These are phyloP conservation scores for Alisma plantagoaquatica DNA, from an alignment of 106 monocot genomes.

Conservation along the genomic window DNA sequence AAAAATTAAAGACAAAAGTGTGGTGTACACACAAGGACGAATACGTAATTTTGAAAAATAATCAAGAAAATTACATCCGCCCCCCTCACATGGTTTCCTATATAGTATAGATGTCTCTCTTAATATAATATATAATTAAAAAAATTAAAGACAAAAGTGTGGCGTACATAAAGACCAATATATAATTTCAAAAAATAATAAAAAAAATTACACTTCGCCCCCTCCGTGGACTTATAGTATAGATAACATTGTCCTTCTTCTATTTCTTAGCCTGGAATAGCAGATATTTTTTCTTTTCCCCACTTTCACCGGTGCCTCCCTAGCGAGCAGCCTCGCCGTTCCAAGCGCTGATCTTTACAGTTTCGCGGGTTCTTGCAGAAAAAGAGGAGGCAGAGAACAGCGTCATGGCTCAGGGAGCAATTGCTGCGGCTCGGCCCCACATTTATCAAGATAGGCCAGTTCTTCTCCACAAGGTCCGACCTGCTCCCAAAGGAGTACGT, in stretches of 20 bases:
- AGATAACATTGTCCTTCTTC: not conserved
- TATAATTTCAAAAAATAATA: not conserved
- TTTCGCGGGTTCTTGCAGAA: constrained; percentile 20
- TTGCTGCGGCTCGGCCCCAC: constrained; percentile 86
- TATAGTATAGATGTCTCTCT: no score
- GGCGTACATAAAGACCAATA: no score
- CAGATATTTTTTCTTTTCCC: no score
- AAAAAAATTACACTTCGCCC: not conserved
- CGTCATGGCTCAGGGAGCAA: constrained; percentile 78
- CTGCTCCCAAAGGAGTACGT: constrained; percentile 87
- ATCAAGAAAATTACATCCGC: no score
- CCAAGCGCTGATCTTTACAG: not conserved
- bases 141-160: no score
- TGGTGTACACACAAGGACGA: no score
- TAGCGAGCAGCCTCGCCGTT: no score
- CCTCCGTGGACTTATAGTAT: not conserved
- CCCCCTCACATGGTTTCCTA: no score
- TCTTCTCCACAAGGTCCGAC: constrained; percentile 91
- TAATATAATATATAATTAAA: no score
- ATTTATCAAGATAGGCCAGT: constrained; percentile 87
- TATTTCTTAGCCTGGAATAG: not conserved
- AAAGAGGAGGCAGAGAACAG: constrained; percentile 55
- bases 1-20: no score
- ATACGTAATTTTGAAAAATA: no score
- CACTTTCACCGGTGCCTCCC: no score